Evolutionary conservation across 139 green algal genomes (phyloP).

Genomic region (Picochlorum sp.): DNA sequence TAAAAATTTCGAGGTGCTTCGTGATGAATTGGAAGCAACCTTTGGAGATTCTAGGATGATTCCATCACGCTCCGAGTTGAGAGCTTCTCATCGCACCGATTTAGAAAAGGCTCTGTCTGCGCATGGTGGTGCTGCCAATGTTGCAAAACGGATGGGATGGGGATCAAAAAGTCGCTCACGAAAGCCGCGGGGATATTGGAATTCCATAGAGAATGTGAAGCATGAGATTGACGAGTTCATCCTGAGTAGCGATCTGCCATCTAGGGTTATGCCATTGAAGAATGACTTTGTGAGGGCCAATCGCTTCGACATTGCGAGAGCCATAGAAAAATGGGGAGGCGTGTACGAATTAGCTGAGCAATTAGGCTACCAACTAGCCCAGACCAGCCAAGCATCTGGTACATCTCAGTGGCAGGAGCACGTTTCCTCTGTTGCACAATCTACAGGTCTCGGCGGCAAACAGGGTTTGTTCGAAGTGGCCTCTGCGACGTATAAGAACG

Average conservation of each 20-base stretch:
- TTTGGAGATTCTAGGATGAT: conserved; percentile 29
- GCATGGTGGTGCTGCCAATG: conserved; percentile 36
- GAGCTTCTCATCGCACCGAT: conserved; percentile 27
- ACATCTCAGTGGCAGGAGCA: conserved; percentile 26
- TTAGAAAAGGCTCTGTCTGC: conserved; percentile 42
- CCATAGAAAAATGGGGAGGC: conserved; percentile 45
- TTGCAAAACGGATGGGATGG: conserved; percentile 43
- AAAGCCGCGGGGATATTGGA: conserved; percentile 49
- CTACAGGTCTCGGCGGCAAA: conserved; percentile 10
- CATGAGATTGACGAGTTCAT: conserved; percentile 44
- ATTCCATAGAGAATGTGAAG: conserved; percentile 35
- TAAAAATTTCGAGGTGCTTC: conserved; percentile 31
- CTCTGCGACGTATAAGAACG: conserved; percentile 18
- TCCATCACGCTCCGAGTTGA: conserved; percentile 28
- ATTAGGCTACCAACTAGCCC: conserved; percentile 1
- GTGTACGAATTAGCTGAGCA: conserved; percentile 13
- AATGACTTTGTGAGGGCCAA: conserved; percentile 28
- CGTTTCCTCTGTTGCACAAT: conserved; percentile 19
- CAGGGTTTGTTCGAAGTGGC: conserved; percentile 41
- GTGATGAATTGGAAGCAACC: conserved; percentile 31
- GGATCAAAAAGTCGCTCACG: conserved; percentile 18
- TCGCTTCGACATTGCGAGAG: conserved; percentile 36
- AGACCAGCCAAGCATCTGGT: conserved; percentile 1
- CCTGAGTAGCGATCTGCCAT: conserved; percentile 16
- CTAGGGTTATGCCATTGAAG: conserved; percentile 38